Evolutionary conservation across 306 rosid genomes (phyloP).

Genomic region (Lotus japonicus): DNA sequence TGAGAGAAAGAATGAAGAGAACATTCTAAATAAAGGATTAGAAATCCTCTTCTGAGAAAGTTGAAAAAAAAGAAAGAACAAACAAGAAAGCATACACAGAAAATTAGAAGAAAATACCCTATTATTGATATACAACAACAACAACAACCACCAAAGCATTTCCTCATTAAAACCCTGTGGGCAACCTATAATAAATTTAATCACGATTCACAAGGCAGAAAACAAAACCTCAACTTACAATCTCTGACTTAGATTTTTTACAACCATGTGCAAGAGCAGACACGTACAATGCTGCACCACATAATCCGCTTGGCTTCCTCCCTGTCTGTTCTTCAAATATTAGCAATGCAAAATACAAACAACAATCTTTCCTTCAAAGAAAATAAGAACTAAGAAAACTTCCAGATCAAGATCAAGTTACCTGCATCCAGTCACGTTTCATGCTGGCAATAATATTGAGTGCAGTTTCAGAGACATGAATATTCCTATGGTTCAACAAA

Average conservation of each 20-base stretch:
- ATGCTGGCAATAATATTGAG: constrained; percentile 63
- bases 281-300: constrained; percentile 85
- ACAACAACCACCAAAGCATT: background rate
- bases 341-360: constrained; percentile 7
- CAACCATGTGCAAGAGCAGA: constrained; percentile 75
- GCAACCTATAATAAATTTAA: background rate
- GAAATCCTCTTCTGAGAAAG: too few relatives aligned
- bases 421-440: constrained; percentile 99
- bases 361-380: background rate
- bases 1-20: too few relatives aligned
- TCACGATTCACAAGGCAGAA: background rate
- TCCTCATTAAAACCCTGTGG: background rate
- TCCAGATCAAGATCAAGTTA: constrained; percentile 20
- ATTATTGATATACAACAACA: background rate
- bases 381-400: background rate
- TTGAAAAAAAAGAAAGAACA: background rate
- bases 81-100: background rate
- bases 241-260: constrained; percentile 62
- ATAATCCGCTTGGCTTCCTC: constrained; percentile 84
- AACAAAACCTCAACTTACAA: constrained; percentile 50
- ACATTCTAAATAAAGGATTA: too few relatives aligned
- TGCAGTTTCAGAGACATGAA: constrained; percentile 62
- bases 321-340: constrained; percentile 59
- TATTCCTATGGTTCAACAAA: constrained; percentile 39
- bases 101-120: background rate